These are phyloP conservation scores for Podochytrium sp. DNA, from an alignment of 192 early-diverging fungal genomes.

Conservation along the genomic window DNA sequence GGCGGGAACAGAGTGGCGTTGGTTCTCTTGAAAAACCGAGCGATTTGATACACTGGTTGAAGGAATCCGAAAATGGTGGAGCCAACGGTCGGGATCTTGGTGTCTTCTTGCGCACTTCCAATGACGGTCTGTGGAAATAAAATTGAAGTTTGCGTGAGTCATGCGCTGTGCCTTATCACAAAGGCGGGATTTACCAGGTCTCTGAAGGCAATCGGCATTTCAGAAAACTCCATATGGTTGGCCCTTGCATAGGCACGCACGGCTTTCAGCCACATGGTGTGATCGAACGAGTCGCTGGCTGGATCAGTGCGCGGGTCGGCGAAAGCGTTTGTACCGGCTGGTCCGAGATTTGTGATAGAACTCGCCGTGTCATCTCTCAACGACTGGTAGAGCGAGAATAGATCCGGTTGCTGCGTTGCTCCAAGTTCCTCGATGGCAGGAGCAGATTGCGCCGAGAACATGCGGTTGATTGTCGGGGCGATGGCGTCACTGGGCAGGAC, in stretches of 20 bases:
- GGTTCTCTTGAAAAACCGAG: not conserved
- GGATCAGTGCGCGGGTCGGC: slow-evolving; percentile 13
- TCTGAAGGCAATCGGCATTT: slow-evolving; percentile 25
- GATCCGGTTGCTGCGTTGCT: no score
- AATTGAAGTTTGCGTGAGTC: not conserved
- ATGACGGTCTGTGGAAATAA: not conserved
- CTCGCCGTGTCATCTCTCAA: no score
- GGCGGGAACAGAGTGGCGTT: slow-evolving; percentile 11
- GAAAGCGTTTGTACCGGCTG: not conserved
- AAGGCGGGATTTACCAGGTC: slow-evolving; percentile 3
- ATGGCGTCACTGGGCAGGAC: no score
- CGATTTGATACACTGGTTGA: not conserved
- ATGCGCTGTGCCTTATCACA: not conserved
- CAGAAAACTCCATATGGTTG: slow-evolving; percentile 13
- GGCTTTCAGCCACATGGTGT: not conserved
- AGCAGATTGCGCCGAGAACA: no score
- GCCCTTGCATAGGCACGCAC: not conserved
- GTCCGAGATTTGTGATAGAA: no score
- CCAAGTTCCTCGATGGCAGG: no score
- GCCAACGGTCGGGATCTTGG: slow-evolving; percentile 21
- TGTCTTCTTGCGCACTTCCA: not conserved
- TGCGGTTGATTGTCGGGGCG: no score
- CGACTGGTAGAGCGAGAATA: not conserved
- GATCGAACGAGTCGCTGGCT: not conserved
- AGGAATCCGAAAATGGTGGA: not conserved